Evolutionary conservation across 139 green algal genomes (phyloP).

Genomic region (Coelastrella sp.): DNA sequence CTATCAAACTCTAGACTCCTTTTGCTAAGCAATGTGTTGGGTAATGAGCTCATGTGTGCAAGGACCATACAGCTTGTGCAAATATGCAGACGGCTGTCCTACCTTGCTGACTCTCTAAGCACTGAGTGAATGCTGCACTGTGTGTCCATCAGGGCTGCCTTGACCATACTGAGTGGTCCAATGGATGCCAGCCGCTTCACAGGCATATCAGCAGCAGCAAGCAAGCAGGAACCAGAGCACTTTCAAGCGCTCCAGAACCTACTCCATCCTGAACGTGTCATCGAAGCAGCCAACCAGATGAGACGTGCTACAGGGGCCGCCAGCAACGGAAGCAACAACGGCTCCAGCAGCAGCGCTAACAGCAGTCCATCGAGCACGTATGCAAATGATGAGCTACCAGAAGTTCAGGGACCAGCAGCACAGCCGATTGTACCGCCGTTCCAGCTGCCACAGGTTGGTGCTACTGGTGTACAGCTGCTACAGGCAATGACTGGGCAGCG

Average conservation of each 20-base stretch:
- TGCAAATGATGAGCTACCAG: neutral
- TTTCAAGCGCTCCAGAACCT: conserved; percentile 45
- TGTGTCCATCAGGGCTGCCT: neutral
- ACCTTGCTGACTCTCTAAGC: no score
- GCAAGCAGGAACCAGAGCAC: neutral
- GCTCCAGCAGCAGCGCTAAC: neutral
- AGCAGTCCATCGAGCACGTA: neutral
- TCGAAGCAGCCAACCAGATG: conserved; percentile 19
- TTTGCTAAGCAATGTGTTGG: no score
- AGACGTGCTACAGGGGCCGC: neutral
- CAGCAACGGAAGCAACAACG: neutral
- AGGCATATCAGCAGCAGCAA: neutral
- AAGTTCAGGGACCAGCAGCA: neutral
- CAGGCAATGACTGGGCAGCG: conserved; percentile 11
- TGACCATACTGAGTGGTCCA: conserved; percentile 16
- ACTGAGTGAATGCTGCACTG: neutral
- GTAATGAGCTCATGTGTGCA: no score
- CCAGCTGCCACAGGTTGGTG: conserved; percentile 21
- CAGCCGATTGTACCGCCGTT: neutral
- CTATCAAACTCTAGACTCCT: no score
- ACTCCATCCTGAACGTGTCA: conserved; percentile 6
- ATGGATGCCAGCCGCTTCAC: neutral
- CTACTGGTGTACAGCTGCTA: conserved; percentile 42
- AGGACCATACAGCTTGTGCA: no score
- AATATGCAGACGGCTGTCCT: no score